phyloP scores from a whole-genome alignment of 2,329 filamentous ascomycete genomes.

The Dactylellina parvicollis region DNA sequence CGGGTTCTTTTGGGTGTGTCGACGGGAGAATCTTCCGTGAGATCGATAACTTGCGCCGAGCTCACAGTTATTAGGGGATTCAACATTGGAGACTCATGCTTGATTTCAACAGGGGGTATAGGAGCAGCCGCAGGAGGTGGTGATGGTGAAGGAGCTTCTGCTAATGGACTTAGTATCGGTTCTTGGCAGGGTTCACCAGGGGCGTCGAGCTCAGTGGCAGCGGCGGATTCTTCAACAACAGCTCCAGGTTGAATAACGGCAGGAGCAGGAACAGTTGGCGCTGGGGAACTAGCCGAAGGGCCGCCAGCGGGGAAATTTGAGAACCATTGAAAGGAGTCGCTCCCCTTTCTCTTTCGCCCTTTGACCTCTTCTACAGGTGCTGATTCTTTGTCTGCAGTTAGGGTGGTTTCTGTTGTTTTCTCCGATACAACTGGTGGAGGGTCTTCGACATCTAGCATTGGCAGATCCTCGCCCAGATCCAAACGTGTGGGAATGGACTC shows the following conservation, averaged over 20 bases:
- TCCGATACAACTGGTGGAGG: background rate
- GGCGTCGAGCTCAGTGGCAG: too few species aligned
- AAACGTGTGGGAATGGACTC: background rate
- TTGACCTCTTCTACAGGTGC: background rate
- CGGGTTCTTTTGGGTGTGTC: background rate
- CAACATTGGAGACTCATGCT: background rate
- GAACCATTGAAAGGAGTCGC: slow-evolving; percentile 26
- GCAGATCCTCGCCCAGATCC: slow-evolving; percentile 7
- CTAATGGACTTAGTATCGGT: background rate
- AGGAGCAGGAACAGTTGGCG: background rate
- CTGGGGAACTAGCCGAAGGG: background rate
- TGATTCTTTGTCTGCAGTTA: background rate
- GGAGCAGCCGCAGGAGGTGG: background rate
- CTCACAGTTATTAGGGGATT: background rate
- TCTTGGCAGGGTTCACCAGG: background rate
- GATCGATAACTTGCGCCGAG: slow-evolving; percentile 51
- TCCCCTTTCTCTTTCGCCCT: slow-evolving; percentile 10
- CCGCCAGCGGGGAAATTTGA: background rate
- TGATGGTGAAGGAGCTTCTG: background rate
- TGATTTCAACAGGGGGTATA: background rate
- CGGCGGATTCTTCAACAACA: too few species aligned
- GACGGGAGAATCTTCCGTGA: slow-evolving; percentile 50
- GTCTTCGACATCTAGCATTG: slow-evolving; percentile 32
- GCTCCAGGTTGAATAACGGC: background rate
- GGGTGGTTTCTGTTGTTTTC: background rate